Conservation (phyloP, 169 alveolate species). For the Cryptosporidium ubiquitum region DNA sequence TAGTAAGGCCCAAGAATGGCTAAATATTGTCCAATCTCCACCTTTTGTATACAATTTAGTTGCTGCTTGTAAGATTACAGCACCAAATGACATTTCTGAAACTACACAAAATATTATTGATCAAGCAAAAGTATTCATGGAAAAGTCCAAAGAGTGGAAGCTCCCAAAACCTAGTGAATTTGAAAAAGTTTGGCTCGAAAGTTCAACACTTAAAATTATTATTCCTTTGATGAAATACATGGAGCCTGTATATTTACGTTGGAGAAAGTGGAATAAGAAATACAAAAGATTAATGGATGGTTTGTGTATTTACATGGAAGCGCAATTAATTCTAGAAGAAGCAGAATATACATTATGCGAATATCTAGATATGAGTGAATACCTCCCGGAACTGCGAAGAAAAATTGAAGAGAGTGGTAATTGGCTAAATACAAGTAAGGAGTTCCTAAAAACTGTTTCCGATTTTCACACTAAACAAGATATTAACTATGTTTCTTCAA, state of each 20-base stretch:
- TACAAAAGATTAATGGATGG: conserved; percentile 63
- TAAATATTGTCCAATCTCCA: conserved; percentile 39
- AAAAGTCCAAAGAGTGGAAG: conserved; percentile 16
- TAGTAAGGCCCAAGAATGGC: conserved; percentile 32
- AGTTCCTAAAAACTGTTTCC: conserved; percentile 26
- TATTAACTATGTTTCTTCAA: conserved; percentile 53
- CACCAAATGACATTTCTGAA: conserved; percentile 41
- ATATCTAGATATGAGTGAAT: conserved; percentile 58
- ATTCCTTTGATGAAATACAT: conserved; percentile 55
- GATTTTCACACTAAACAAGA: conserved; percentile 57
- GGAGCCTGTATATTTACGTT: conserved; percentile 65
- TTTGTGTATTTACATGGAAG: conserved; percentile 53
- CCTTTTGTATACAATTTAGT: conserved; percentile 56
- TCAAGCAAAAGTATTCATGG: conserved; percentile 34
- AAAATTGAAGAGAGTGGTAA: conserved; percentile 34
- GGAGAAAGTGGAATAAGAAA: conserved; percentile 68
- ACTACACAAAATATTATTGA: background rate
- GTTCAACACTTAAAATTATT: conserved; percentile 38
- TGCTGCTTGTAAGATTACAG: conserved; percentile 10
- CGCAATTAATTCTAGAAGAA: conserved; percentile 57
- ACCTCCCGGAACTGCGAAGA: conserved; percentile 19
- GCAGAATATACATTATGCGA: conserved; percentile 70
- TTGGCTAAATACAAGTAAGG: conserved; percentile 52
- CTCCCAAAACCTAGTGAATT: conserved; percentile 62
- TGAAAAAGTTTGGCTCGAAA: conserved; percentile 65